Evolutionary conservation across 1,284 basidiomycete species (phyloP).

Genomic region (Cystobasidium pallidum): DNA sequence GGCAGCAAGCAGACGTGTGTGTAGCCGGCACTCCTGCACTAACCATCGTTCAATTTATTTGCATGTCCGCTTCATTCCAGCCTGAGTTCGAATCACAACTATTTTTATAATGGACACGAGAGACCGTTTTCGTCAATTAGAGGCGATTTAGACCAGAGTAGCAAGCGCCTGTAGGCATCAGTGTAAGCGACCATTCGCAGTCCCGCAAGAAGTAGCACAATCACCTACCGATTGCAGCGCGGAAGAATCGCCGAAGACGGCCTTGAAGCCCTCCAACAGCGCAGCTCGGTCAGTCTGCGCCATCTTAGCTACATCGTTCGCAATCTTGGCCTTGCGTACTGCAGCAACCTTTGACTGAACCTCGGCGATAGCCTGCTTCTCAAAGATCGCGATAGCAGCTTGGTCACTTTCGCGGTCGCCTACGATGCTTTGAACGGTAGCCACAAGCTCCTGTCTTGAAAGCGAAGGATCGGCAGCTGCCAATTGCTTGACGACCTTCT

Average conservation of each 20-base stretch:
- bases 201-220: too few species aligned
- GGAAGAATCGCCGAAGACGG: conserved; percentile 33
- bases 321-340: conserved; percentile 51
- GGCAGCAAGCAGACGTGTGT: too few species aligned
- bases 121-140: too few species aligned
- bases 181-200: neutral
- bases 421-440: conserved; percentile 50
- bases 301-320: conserved; percentile 53
- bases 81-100: too few species aligned
- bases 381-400: conserved; percentile 53
- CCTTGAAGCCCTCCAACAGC: conserved; percentile 49
- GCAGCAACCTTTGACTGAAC: conserved; percentile 51
- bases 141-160: conserved; percentile 5
- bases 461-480: conserved; percentile 54
- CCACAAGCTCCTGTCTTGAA: conserved; percentile 51
- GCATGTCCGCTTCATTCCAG: too few species aligned
- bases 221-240: conserved; percentile 33
- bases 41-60: too few species aligned
- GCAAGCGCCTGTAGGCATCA: conserved; percentile 17
- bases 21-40: too few species aligned
- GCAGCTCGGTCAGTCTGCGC: conserved; percentile 51
- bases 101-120: too few species aligned
- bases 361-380: conserved; percentile 49
- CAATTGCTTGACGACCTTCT: conserved; percentile 53
- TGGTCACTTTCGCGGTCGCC: conserved; percentile 52